Evolutionary conservation across 768 basidiomycete species (phyloP), one percentile per base, ranked within the genome.

Genomic region (Boletus subcaerulescens): DNA sequence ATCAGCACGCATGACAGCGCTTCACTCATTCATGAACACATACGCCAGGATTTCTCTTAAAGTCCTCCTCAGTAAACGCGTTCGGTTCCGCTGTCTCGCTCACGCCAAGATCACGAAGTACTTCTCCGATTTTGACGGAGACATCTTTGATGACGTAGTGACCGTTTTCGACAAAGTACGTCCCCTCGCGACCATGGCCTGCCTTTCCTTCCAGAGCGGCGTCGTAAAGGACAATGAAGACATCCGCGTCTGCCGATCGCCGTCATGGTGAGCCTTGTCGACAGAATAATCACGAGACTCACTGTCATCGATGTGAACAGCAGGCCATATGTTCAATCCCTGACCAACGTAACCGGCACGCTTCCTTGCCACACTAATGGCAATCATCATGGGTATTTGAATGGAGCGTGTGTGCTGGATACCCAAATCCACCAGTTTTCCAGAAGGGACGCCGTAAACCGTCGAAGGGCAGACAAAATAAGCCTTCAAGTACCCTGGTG

Each of bases 241-340:
- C 69, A 45, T 48, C 78, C 57, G n/a, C 73, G 65, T 39, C 65
- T 66, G 45, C 1, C 13, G 2, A 29, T 45, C 12, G 26, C 13
- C 14, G 20, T 41, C 12, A 17, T 15, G 14, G 44, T 64, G 5
- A 61, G 32, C 17, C 20, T 18, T 11, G 8, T 24, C 3, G 6
- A 24, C 9, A 13, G 33, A 20, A 48, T 3, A 13, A 26, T 18
- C 3, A 20, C 7, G 41, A 35, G 3, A 49, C 52, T 33, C 8
- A 68, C 65, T 63, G 17, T 86, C 84, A 24, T 78, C 69, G 46
- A 85, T 70, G 55, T 85, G 76, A 17, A 84, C 77, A 52, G 81
- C 79, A 0, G 80, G 77, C 87, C 86, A 88, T 5, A 81, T 40
- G 48, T 86, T 84, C 61, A 77, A 71, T 2, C 88, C 87, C 43